A percentile compares a stretch with the other conserved stretches of the same genome.
phyloP scores from a whole-genome alignment of 805 yeast species.

The Alloascoidea africana region DNA sequence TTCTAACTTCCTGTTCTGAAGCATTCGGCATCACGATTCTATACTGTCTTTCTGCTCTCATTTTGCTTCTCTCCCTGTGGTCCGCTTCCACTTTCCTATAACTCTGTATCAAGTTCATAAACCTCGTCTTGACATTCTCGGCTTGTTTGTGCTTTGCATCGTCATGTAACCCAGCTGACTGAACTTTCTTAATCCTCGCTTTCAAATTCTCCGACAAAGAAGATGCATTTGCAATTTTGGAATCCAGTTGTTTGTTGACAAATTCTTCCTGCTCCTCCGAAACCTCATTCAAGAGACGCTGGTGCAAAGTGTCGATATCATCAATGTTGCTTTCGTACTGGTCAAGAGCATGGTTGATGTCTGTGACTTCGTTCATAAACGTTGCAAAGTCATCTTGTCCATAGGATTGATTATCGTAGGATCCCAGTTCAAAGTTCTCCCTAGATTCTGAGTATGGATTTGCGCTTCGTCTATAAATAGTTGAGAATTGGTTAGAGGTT shows the following conservation, averaged over 20 bases:
- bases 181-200: conserved; percentile 60
- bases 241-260: conserved; percentile 63
- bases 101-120: conserved; percentile 74
- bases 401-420: not conserved
- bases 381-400: conserved; percentile 35
- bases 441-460: too few species aligned
- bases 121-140: conserved; percentile 72
- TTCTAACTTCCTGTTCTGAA: conserved; percentile 67
- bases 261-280: conserved; percentile 55
- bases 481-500: too few species aligned
- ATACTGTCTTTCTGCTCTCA: conserved; percentile 87
- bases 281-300: conserved; percentile 55
- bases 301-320: conserved; percentile 55
- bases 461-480: too few species aligned
- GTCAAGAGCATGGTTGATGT: conserved; percentile 51
- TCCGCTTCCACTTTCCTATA: conserved; percentile 78
- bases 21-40: conserved; percentile 81
- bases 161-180: conserved; percentile 37
- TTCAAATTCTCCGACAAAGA: conserved; percentile 66
- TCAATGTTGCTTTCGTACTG: conserved; percentile 58
- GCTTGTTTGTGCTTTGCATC: conserved; percentile 80
- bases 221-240: conserved; percentile 62
- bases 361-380: conserved; percentile 56
- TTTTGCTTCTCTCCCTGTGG: conserved; percentile 70
- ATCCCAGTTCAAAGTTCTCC: not conserved